Base-by-base conservation (phyloP, 75 land plant genomes). In the Pseudotsuga menziesii region DNA sequence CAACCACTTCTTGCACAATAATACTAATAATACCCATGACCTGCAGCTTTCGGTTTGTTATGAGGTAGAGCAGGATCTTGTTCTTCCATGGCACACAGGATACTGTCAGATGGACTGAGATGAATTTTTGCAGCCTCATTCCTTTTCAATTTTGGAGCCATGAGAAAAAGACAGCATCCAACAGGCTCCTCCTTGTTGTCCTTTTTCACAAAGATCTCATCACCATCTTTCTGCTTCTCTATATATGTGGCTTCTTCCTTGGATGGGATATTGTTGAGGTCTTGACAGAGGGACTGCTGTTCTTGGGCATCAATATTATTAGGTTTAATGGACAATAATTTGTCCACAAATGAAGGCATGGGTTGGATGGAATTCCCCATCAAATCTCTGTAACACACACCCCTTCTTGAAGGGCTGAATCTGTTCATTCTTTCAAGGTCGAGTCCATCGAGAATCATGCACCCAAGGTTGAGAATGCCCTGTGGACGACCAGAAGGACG, bases 401-500 rank as follows among this genome's bases (percentile, higher is more conserved):
- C 90, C 32, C 85, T 71, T 22, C 63, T 17, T 13, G 82, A 86
- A 39, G 39, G 35, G 19, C n/a, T 64, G 59, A 89, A 41, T 0
- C 85, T 85, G 58, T 75, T 57, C 61, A 78, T 72, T 3, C 41
- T 39, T 56, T 70, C 75, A 29, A 39, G 4, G 41, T 39, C 41
- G 41, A 79, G 66, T 35, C 73, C 73, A 70, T 86, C 87, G 23
- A 89, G 77, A 12, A 91, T 35, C 19, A 85, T 75, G 22, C 81
- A 75, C 32, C 84, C 86, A 25, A 92, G 41, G 79, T 92, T 90
- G n/a, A 92, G 73, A 15, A 90, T 84, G 27, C 92, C 94, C 61
- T 90, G 89, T 14, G 85, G 81, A 3, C 89, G 73, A 2, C 91
- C 87, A 22, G 89, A 89, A 16, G 85, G 87, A 22, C 89, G 80